Evolutionary conservation across 768 basidiomycete species (phyloP).

Genomic region (Mycena sanguinolenta): DNA sequence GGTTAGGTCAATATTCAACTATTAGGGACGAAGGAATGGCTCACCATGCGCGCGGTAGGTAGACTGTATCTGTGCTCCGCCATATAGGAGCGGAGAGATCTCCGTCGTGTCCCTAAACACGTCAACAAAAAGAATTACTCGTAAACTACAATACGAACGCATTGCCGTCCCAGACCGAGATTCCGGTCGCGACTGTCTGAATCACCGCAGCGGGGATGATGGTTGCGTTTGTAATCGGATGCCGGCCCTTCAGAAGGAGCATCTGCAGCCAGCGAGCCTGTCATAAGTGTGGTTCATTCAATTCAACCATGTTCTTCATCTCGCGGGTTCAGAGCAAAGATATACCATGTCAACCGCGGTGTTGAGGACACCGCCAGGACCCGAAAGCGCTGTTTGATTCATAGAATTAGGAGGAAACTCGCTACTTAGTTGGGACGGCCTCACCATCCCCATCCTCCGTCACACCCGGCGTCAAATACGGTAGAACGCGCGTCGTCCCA

Average conservation of each 20-base stretch:
- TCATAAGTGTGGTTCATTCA: too few species aligned
- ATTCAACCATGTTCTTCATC: not conserved
- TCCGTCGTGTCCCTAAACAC: not conserved
- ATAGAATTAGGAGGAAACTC: not conserved
- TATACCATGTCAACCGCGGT: conserved; percentile 4
- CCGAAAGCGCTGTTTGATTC: not conserved
- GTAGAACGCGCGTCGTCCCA: not conserved
- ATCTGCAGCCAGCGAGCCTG: conserved; percentile 21
- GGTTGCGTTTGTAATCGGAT: too few species aligned
- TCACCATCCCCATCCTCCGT: not conserved
- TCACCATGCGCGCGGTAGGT: conserved; percentile 15
- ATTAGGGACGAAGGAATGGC: not conserved
- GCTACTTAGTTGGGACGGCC: too few species aligned
- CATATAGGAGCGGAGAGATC: conserved; percentile 1
- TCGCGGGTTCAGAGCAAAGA: too few species aligned
- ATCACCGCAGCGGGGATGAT: too few species aligned
- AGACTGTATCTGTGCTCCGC: not conserved
- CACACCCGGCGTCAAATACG: not conserved
- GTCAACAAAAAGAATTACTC: conserved; percentile 10
- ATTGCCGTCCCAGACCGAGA: too few species aligned
- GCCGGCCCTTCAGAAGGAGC: too few species aligned
- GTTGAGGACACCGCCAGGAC: conserved; percentile 14
- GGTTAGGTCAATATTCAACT: not conserved
- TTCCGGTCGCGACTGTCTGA: too few species aligned
- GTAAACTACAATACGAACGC: too few species aligned